Evolutionary conservation across 805 yeast genomes (phyloP), one percentile per base, ranked within the genome.

Genomic region (Wickerhamiella hasegawae): DNA sequence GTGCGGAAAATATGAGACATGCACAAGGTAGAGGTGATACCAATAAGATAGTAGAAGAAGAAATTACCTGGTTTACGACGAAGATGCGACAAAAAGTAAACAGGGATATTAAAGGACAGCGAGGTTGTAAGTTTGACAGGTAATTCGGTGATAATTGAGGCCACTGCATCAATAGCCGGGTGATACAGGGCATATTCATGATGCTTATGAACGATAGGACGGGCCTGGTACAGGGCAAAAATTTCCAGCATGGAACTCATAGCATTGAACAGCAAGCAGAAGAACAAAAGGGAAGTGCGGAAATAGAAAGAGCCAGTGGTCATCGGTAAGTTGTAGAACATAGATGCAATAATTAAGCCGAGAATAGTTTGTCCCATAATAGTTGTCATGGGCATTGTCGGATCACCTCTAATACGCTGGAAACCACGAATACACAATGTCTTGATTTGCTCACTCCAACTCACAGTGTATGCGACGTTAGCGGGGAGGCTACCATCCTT

Each of bases 151-250:
- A 76, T 38, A 31, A 72, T 60, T 4, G 71, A 59, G 0, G 81
- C 74, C 4, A 79, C 45, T 1, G 82, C 77, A 48, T 78, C 85
- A 3, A 80, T 73, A 11, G 82, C 66, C 3, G 84, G 84, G 37
- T 73, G 72, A 50, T 76, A 80, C 39, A 78, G 64, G 0, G 82
- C 72, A 45, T 74, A 80, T 32, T 66, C 64, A 47, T 73, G 72
- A 51, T 80, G 92, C 48, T 79, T 78, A 45, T 67, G 68, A 18
- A 76, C 65, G 40, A 80, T 70, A 33, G 74, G 68, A 43, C 78
- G 63, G 34, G 68, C 60, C 16, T 58, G 65, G 43, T 71, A 60
- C 46, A 66, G 51, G 29, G 57, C 53, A 31, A 62, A 48, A 28
- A 65, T 66, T 49, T 73, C 79, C 43, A 73, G 68, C 45, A 73